phyloP scores from a whole-genome alignment of 2,329 filamentous ascomycete species.

The Diatrype stigma region DNA sequence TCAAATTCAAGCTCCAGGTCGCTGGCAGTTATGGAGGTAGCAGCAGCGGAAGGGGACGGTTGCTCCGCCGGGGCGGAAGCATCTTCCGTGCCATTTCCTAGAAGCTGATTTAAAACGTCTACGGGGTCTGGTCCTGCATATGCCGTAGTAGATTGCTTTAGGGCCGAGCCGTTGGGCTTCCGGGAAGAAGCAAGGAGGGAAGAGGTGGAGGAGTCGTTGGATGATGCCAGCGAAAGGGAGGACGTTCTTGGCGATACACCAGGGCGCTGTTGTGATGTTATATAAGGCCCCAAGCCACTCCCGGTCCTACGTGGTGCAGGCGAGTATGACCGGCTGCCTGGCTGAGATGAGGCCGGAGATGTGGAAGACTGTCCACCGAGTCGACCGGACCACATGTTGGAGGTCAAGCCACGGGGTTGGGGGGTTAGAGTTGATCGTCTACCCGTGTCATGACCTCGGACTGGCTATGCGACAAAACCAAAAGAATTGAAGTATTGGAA shows the following conservation, averaged over 20 bases:
- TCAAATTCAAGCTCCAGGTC: constrained; percentile 66
- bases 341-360: constrained; percentile 48
- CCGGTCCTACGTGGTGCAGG: constrained; percentile 65
- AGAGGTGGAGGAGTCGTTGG: constrained; percentile 72
- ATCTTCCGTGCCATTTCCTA: constrained; percentile 25
- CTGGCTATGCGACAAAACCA: background rate
- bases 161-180: constrained; percentile 61
- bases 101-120: constrained; percentile 56
- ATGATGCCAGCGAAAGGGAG: constrained; percentile 74
- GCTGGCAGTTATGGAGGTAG: constrained; percentile 36
- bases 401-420: too few species aligned
- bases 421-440: background rate
- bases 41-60: constrained; percentile 2
- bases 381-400: constrained; percentile 83
- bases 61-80: constrained; percentile 3
- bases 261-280: constrained; percentile 61
- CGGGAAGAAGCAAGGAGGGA: constrained; percentile 63
- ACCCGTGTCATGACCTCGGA: background rate
- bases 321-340: constrained; percentile 66
- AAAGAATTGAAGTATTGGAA: too few species aligned
- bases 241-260: constrained; percentile 61
- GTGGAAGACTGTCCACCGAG: constrained; percentile 65
- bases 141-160: constrained; percentile 54
- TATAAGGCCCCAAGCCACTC: constrained; percentile 63
- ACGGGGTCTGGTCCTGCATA: constrained; percentile 64